phyloP scores from a whole-genome alignment of 2,329 filamentous ascomycete species.

The Fusarium armeniacum region DNA sequence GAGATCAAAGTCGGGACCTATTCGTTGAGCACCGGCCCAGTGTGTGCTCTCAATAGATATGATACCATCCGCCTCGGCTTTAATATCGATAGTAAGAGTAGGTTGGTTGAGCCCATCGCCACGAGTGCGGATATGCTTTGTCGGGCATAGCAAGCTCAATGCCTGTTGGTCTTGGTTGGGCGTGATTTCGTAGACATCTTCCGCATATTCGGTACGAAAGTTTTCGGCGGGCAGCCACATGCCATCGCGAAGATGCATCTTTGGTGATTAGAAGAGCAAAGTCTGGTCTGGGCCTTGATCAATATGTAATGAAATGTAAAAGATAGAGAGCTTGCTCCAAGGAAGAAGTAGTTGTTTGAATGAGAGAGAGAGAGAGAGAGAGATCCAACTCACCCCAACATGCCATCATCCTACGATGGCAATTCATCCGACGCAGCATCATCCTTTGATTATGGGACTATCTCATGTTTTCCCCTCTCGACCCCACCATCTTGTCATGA shows the following conservation, averaged over 20 bases:
- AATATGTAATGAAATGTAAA: slow-evolving; percentile 12
- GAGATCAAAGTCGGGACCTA: slow-evolving; percentile 58
- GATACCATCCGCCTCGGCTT: slow-evolving; percentile 57
- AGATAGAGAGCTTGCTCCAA: background rate
- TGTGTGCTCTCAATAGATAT: slow-evolving; percentile 59
- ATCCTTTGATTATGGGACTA: background rate
- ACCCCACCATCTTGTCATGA: slow-evolving; percentile 45
- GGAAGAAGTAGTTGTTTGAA: slow-evolving; percentile 29
- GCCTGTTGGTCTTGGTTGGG: slow-evolving; percentile 61
- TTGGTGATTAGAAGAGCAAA: slow-evolving; percentile 14
- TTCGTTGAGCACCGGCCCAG: slow-evolving; percentile 56
- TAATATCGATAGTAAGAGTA: slow-evolving; percentile 62
- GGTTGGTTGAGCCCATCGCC: slow-evolving; percentile 69
- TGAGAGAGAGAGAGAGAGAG: background rate
- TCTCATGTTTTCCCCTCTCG: slow-evolving; percentile 38
- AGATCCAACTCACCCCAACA: slow-evolving; percentile 13
- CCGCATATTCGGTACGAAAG: slow-evolving; percentile 73
- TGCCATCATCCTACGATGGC: slow-evolving; percentile 16
- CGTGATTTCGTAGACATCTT: slow-evolving; percentile 69
- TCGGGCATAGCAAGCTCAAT: slow-evolving; percentile 69
- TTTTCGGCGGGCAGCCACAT: slow-evolving; percentile 76
- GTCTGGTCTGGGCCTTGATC: slow-evolving; percentile 13
- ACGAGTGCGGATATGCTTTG: slow-evolving; percentile 65
- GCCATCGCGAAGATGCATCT: slow-evolving; percentile 56
- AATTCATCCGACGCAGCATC: slow-evolving; percentile 43